Evolutionary conservation across 352 stramenopile genomes (phyloP).

Genomic region (Pythium rhizo-oryzae): DNA sequence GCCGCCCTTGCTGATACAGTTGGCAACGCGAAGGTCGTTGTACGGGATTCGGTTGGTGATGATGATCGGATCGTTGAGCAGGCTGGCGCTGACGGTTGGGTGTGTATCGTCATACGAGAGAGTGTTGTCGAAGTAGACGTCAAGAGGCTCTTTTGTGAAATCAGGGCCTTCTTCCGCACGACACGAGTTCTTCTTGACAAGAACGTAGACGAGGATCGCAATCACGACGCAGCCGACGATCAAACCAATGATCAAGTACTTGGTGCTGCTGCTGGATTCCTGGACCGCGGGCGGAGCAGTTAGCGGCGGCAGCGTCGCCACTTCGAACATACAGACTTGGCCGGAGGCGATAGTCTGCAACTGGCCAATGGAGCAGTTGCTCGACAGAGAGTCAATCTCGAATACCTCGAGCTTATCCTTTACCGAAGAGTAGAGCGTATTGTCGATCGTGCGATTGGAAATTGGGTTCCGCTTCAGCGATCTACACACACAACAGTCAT

Average conservation of each 20-base stretch:
- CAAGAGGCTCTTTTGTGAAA: slow-evolving; percentile 44
- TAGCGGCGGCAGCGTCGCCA: too few relatives aligned
- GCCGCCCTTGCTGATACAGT: slow-evolving; percentile 66
- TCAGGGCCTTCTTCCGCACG: background rate
- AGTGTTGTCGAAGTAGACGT: slow-evolving; percentile 55
- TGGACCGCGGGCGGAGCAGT: too few relatives aligned
- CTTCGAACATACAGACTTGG: too few relatives aligned
- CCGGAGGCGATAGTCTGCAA: too few relatives aligned
- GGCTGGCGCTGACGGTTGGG: slow-evolving; percentile 49
- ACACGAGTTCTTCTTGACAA: slow-evolving; percentile 36
- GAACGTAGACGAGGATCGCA: slow-evolving; percentile 37
- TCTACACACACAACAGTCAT: too few relatives aligned
- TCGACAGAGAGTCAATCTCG: too few relatives aligned
- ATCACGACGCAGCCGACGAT: slow-evolving; percentile 39
- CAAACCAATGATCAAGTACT: slow-evolving; percentile 32
- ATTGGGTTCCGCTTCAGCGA: too few relatives aligned
- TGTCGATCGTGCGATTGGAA: too few relatives aligned
- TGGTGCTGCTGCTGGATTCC: slow-evolving; percentile 41
- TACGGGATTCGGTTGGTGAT: slow-evolving; percentile 62
- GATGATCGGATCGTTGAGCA: slow-evolving; percentile 69
- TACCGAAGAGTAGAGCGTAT: too few relatives aligned
- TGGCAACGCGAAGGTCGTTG: slow-evolving; percentile 59
- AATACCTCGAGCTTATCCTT: too few relatives aligned
- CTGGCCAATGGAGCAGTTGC: too few relatives aligned
- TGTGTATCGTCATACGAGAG: slow-evolving; percentile 66